These are phyloP conservation scores for Salicornia ramosissima DNA, from an alignment of 148 eudicot genomes.

Conservation along the genomic window DNA sequence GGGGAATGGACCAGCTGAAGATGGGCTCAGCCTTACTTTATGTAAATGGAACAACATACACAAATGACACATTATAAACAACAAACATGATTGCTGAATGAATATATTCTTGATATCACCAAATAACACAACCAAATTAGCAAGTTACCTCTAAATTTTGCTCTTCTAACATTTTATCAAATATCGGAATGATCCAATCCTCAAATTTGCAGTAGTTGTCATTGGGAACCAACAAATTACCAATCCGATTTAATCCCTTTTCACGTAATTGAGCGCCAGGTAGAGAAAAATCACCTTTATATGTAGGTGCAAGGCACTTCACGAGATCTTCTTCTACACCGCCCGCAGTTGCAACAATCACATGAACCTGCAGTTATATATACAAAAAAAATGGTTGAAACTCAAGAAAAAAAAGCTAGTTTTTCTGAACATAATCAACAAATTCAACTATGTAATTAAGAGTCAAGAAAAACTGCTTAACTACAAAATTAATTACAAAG, in stretches of 20 bases:
- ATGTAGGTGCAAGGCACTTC: slow-evolving; percentile 86
- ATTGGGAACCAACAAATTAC: slow-evolving; percentile 91
- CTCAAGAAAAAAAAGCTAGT: not conserved
- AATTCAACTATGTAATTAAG: too few species aligned
- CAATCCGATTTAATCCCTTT: slow-evolving; percentile 83
- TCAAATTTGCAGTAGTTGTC: slow-evolving; percentile 97
- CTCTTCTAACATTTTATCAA: slow-evolving; percentile 85
- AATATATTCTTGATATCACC: not conserved
- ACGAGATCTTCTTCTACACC: slow-evolving; percentile 93
- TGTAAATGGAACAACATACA: too few species aligned
- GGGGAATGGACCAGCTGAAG: too few species aligned
- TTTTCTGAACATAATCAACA: not conserved
- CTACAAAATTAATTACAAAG: too few species aligned
- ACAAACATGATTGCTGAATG: too few species aligned
- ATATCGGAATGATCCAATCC: slow-evolving; percentile 90
- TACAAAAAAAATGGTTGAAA: not conserved
- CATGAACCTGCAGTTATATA: slow-evolving; percentile 56
- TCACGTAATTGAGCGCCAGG: slow-evolving; percentile 70
- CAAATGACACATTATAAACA: too few species aligned
- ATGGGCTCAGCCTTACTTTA: too few species aligned
- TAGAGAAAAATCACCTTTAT: slow-evolving; percentile 77
- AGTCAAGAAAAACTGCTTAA: too few species aligned
- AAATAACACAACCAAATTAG: not conserved
- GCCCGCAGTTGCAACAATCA: slow-evolving; percentile 80
- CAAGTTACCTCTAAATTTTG: slow-evolving; percentile 57